phyloP scores from a whole-genome alignment of 179 eudicot genomes.

The Silene noctiflora region DNA sequence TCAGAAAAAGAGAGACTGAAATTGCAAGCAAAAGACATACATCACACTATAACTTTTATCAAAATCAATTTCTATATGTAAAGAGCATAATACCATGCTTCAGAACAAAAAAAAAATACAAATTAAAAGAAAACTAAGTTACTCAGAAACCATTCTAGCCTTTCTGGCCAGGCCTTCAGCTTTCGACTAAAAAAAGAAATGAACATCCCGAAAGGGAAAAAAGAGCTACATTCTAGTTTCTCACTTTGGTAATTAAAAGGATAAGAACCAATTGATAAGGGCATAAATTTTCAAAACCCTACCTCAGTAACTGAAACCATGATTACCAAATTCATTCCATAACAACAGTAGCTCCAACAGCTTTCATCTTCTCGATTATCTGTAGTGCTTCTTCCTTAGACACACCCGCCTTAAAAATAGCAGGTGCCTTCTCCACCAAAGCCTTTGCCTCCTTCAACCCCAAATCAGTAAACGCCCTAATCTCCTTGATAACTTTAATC shows the following conservation, averaged over 20 bases:
- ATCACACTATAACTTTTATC: no score
- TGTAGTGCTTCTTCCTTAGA: constrained; percentile 83
- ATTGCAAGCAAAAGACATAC: no score
- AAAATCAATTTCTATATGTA: no score
- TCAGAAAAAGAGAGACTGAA: no score
- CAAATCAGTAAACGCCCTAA: constrained; percentile 66
- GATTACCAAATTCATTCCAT: constrained; percentile 53
- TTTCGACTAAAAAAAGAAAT: neutral
- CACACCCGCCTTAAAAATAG: constrained; percentile 68
- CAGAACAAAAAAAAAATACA: no score
- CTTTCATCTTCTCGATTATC: constrained; percentile 84
- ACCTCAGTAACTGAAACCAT: neutral
- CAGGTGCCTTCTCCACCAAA: constrained; percentile 85
- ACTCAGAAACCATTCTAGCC: neutral
- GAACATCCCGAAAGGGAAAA: neutral
- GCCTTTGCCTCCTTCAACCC: constrained; percentile 97
- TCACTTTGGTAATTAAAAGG: neutral
- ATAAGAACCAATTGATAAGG: neutral
- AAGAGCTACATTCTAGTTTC: neutral
- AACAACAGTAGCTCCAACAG: constrained; percentile 66
- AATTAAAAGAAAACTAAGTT: no score
- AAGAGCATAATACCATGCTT: no score
- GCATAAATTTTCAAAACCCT: neutral
- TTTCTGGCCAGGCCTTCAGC: constrained; percentile 6
- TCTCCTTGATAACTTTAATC: constrained; percentile 83